Evolutionary conservation across 1,284 basidiomycete genomes (phyloP).

Genomic region (Boletus semigastroideus): DNA sequence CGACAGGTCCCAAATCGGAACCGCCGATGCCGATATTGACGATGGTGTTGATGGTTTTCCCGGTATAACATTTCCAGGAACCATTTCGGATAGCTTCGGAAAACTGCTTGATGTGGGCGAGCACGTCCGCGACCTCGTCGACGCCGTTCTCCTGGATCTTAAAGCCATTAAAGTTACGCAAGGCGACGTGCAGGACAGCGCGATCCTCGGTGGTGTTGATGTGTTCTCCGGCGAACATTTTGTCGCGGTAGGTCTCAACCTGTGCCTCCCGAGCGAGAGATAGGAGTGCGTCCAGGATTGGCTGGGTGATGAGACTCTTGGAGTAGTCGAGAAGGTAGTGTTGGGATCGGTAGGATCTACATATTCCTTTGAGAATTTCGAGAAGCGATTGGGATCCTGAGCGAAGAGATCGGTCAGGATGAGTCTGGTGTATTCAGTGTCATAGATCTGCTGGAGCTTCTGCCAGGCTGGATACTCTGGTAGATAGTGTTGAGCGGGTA

Average conservation of each 20-base stretch:
- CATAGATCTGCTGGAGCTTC: conserved; percentile 86
- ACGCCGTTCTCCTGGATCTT: conserved; percentile 81
- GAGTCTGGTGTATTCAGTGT: conserved; percentile 72
- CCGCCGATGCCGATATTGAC: conserved; percentile 99
- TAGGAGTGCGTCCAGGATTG: conserved; percentile 78
- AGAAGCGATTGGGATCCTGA: conserved; percentile 84
- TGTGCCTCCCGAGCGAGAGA: conserved; percentile 83
- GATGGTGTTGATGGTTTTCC: conserved; percentile 91
- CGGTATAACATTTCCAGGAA: conserved; percentile 95
- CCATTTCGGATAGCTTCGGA: conserved; percentile 84
- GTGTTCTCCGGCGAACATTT: conserved; percentile 94
- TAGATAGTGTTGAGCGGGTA: background rate
- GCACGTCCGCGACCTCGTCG: conserved; percentile 80
- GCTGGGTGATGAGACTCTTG: conserved; percentile 92
- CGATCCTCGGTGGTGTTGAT: conserved; percentile 99
- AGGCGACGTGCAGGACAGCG: conserved; percentile 92
- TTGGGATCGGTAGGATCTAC: conserved; percentile 61
- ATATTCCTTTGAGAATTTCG: conserved; percentile 83
- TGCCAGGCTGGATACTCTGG: conserved; percentile 88
- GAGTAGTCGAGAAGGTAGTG: conserved; percentile 89
- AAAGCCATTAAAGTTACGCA: conserved; percentile 82
- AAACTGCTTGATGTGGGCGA: conserved; percentile 92
- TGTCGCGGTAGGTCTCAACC: conserved; percentile 84
- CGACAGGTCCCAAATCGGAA: conserved; percentile 96
- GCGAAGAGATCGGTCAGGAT: conserved; percentile 91